phyloP scores from a whole-genome alignment of 2,329 filamentous ascomycete genomes.

The Zymoseptoria ardabiliae region DNA sequence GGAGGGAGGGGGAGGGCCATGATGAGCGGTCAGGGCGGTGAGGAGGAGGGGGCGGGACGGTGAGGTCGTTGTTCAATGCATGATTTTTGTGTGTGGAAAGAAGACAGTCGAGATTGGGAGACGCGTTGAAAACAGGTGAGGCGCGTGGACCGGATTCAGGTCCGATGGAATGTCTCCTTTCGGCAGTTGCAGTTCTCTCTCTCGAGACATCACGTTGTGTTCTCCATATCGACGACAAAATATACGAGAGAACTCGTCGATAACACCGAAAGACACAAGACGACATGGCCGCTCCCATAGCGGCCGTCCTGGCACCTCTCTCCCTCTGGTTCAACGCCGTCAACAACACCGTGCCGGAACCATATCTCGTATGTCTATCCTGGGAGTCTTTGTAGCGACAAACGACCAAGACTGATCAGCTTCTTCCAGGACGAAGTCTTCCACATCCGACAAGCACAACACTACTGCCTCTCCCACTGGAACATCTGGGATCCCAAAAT shows the following conservation, averaged over 20 bases:
- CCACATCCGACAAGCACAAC: conserved; percentile 84
- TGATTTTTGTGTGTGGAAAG: background rate
- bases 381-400: no score
- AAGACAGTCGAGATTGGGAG: background rate
- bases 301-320: conserved; percentile 17
- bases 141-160: background rate
- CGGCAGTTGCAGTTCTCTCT: background rate
- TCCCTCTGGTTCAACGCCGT: conserved; percentile 32
- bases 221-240: no score
- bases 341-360: conserved; percentile 45
- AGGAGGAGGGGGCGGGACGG: background rate
- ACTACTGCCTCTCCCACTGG: conserved; percentile 71
- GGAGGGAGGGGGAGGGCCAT: conserved; percentile 58
- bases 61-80: background rate
- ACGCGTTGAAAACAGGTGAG: background rate
- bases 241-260: no score
- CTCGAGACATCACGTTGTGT: background rate
- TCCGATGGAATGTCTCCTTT: background rate
- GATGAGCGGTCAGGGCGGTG: conserved; percentile 3
- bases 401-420: no score
- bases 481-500: conserved; percentile 90
- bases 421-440: conserved; percentile 87
- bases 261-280: background rate
- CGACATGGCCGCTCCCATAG: conserved; percentile 17
- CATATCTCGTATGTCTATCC: conserved; percentile 53